A percentile compares a stretch with the other conserved stretches of the same genome.
These are phyloP conservation scores for Lentinula aciculospora DNA, from an alignment of 768 basidiomycete genomes.

Conservation along the genomic window DNA sequence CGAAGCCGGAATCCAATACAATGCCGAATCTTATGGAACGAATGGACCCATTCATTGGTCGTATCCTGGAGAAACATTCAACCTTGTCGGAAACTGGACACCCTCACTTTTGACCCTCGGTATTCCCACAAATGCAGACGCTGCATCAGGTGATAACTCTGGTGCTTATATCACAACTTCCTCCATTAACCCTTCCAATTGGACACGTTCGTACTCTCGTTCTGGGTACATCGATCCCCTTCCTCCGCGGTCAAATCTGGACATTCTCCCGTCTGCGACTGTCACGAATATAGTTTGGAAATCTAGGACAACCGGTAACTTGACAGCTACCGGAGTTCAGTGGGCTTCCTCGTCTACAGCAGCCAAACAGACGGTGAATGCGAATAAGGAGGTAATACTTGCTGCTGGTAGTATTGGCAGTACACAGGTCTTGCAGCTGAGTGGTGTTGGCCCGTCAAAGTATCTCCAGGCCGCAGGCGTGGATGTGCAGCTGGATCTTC, in stretches of 20 bases:
- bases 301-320: constrained; percentile 24
- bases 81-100: constrained; percentile 38
- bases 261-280: constrained; percentile 54
- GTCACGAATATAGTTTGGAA: constrained; percentile 49
- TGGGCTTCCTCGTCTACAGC: constrained; percentile 32
- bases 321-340: constrained; percentile 45
- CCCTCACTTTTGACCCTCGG: constrained; percentile 29
- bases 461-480: constrained; percentile 34
- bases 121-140: constrained; percentile 25
- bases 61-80: constrained; percentile 23
- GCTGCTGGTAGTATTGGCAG: constrained; percentile 37
- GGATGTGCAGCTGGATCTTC: constrained; percentile 25
- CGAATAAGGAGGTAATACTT: constrained; percentile 50
- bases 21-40: constrained; percentile 37
- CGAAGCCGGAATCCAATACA: constrained; percentile 34
- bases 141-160: constrained; percentile 33
- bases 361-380: constrained; percentile 31
- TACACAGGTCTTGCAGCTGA: constrained; percentile 35
- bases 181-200: constrained; percentile 27
- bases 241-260: constrained; percentile 56
- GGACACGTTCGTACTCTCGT: constrained; percentile 54
- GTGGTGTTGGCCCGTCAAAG: constrained; percentile 38
- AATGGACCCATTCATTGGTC: constrained; percentile 32
- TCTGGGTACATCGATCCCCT: constrained; percentile 56
- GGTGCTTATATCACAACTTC: constrained; percentile 14